These are phyloP conservation scores for Phytophthora tubulina DNA, from an alignment of 352 stramenopile genomes.

Conservation along the genomic window DNA sequence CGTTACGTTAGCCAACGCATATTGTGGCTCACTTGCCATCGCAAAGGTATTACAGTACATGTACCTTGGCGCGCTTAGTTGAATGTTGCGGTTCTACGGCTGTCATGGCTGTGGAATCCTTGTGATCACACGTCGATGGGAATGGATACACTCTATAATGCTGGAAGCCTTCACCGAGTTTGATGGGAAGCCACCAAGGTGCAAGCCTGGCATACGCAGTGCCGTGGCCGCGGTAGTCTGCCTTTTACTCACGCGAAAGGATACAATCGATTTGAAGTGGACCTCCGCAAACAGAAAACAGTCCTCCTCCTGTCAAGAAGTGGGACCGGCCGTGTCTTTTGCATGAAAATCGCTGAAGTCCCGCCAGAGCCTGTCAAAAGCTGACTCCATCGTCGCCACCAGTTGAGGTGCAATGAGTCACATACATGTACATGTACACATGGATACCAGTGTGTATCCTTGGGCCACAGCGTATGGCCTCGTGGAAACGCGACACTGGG, in stretches of 20 bases:
- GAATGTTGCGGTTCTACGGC: constrained; percentile 21
- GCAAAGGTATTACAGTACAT: background rate
- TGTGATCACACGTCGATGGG: constrained; percentile 33
- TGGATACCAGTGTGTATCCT: background rate
- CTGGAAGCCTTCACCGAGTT: background rate
- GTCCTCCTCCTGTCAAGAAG: constrained; percentile 41
- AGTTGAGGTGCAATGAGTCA: constrained; percentile 20
- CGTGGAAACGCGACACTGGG: constrained; percentile 34
- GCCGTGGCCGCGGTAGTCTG: constrained; percentile 14
- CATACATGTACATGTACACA: constrained; percentile 2
- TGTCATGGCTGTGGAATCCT: constrained; percentile 25
- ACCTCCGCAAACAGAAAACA: constrained; percentile 30
- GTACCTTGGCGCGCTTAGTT: constrained; percentile 8
- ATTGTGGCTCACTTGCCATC: background rate
- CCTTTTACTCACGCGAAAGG: constrained; percentile 26
- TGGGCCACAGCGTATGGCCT: constrained; percentile 16
- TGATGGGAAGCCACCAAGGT: constrained; percentile 19
- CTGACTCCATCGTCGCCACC: constrained; percentile 8
- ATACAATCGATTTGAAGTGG: constrained; percentile 42
- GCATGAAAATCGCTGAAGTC: constrained; percentile 22
- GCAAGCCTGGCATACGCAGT: too few relatives aligned
- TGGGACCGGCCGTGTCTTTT: constrained; percentile 22
- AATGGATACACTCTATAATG: constrained; percentile 22
- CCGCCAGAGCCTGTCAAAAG: constrained; percentile 1
- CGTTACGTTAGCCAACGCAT: constrained; percentile 23